These are phyloP conservation scores for Tardiomyces blankii DNA, from an alignment of 1,139 yeast species.

Conservation along the genomic window DNA sequence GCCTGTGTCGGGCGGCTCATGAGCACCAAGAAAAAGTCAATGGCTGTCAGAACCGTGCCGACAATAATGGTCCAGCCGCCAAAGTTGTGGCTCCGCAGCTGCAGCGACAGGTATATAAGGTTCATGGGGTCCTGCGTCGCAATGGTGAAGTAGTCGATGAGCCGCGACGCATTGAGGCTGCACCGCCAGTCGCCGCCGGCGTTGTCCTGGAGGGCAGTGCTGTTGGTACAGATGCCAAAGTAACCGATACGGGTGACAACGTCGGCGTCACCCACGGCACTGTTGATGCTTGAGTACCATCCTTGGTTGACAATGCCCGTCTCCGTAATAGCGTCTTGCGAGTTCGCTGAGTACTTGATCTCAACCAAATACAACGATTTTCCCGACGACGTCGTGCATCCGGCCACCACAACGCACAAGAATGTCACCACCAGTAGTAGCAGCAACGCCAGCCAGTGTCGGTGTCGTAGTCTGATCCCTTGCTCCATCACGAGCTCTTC, in stretches of 20 bases:
- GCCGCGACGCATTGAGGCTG: conserved; percentile 11
- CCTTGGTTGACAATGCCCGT: not conserved
- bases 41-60: conserved; percentile 8
- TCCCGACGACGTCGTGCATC: conserved; percentile 13
- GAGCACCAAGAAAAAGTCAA: conserved; percentile 7
- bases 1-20: conserved; percentile 6
- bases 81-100: conserved; percentile 6
- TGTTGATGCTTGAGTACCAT: conserved; percentile 4
- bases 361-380: conserved; percentile 15
- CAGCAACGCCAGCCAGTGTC: conserved; percentile 13
- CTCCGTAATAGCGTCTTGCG: conserved; percentile 9
- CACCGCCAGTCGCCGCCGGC: conserved; percentile 14
- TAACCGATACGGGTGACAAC: conserved; percentile 16
- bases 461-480: conserved; percentile 7
- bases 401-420: conserved; percentile 13
- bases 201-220: conserved; percentile 6
- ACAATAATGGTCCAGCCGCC: conserved; percentile 14
- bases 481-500: not conserved
- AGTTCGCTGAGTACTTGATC: conserved; percentile 11
- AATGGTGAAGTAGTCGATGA: conserved; percentile 5
- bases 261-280: conserved; percentile 7
- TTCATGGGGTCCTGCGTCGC: conserved; percentile 17
- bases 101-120: conserved; percentile 9
- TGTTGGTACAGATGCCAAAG: conserved; percentile 17
- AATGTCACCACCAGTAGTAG: conserved; percentile 13